These are phyloP conservation scores for Kurtzmaniella quercitrusa DNA, from an alignment of 1,139 yeast species.

Conservation along the genomic window DNA sequence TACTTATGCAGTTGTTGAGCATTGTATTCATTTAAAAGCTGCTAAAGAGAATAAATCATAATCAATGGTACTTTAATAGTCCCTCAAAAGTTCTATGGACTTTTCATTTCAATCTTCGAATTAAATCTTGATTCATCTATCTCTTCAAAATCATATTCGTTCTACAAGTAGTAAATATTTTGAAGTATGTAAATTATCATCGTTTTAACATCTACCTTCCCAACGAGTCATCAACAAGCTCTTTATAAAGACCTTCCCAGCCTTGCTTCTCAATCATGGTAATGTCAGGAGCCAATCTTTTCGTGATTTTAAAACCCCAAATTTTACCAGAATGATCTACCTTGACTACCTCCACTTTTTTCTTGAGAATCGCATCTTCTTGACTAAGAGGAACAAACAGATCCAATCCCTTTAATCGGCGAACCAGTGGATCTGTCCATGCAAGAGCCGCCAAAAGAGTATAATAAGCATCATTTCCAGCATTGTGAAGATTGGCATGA, in stretches of 20 bases:
- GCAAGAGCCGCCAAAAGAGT: slow-evolving; percentile 56
- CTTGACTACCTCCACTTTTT: neutral
- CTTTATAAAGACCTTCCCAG: neutral
- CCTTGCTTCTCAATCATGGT: neutral
- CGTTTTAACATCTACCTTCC: too few species aligned
- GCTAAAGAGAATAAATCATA: neutral
- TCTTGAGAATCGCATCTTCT: neutral
- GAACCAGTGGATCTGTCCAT: slow-evolving; percentile 48
- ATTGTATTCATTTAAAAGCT: too few species aligned
- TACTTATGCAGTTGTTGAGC: too few species aligned
- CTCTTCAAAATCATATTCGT: too few species aligned
- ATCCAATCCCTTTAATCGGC: slow-evolving; percentile 4
- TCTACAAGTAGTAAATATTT: too few species aligned
- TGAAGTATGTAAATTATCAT: too few species aligned
- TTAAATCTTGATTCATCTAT: too few species aligned
- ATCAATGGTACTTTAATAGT: neutral
- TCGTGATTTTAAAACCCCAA: neutral
- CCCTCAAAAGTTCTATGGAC: neutral
- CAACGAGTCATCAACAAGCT: neutral
- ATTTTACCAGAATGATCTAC: neutral
- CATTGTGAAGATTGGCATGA: slow-evolving; percentile 69
- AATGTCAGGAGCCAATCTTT: neutral
- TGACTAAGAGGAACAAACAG: neutral
- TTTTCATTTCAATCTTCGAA: too few species aligned
- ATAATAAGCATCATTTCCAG: slow-evolving; percentile 78